A percentile compares a stretch with the other conserved stretches of the same genome.
These are phyloP conservation scores for Globomyces pollinis-pini DNA, from an alignment of 192 early-diverging fungal genomes.

Conservation along the genomic window DNA sequence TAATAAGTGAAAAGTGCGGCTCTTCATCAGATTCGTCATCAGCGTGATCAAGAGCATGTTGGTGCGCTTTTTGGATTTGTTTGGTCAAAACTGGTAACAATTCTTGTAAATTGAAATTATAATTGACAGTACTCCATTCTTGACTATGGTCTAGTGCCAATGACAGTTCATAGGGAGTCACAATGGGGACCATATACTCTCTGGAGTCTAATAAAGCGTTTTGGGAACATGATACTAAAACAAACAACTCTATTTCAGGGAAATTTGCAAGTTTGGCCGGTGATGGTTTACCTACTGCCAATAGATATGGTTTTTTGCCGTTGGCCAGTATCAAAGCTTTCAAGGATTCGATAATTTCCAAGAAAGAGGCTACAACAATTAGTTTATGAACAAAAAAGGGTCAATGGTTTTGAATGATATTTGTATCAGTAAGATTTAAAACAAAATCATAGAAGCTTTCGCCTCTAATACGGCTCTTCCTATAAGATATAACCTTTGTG, in stretches of 20 bases:
- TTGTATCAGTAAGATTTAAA: constrained; percentile 2
- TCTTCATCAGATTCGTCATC: constrained; percentile 49
- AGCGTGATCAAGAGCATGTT: background rate
- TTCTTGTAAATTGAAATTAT: constrained; percentile 30
- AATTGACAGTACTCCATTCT: constrained; percentile 34
- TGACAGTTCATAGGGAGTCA: constrained; percentile 88
- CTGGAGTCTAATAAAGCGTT: constrained; percentile 85
- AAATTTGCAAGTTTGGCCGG: constrained; percentile 97
- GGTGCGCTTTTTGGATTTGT: constrained; percentile 19
- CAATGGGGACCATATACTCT: constrained; percentile 86
- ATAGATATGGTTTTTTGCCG: constrained; percentile 77
- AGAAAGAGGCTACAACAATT: constrained; percentile 61
- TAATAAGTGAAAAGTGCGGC: constrained; percentile 86
- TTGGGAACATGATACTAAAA: constrained; percentile 90
- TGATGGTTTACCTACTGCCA: constrained; percentile 90
- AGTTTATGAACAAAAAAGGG: background rate
- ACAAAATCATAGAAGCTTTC: constrained; percentile 1
- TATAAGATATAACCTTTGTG: constrained; percentile 12
- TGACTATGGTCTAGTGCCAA: constrained; percentile 51
- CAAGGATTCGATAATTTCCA: constrained; percentile 70
- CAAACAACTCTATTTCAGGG: constrained; percentile 87
- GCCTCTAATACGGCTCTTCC: constrained; percentile 29
- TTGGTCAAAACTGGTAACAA: constrained; percentile 19
- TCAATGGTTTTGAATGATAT: too few relatives aligned
- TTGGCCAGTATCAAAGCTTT: constrained; percentile 64